These are phyloP conservation scores for sunflower (Helianthus annuus) DNA, from an alignment of 129 eudicot species.

Conservation along the genomic window DNA sequence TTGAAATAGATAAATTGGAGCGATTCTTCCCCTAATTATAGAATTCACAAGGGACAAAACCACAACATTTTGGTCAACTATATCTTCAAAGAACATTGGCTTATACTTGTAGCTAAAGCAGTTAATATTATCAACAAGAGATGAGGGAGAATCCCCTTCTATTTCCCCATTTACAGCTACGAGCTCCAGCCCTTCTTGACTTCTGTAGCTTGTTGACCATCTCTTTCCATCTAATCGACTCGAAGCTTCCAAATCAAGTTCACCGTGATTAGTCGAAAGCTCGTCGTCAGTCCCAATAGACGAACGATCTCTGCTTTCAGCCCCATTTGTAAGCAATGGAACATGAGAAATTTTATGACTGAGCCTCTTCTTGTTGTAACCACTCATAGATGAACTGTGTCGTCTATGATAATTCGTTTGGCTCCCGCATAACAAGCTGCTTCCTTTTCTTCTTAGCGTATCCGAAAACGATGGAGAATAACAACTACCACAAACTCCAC, in stretches of 20 bases:
- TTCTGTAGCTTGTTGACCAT: conserved; percentile 89
- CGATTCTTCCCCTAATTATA: conserved; percentile 59
- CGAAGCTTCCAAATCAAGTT: conserved; percentile 88
- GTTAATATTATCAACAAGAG: conserved; percentile 59
- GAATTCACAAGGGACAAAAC: conserved; percentile 76
- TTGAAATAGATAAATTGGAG: conserved; percentile 83
- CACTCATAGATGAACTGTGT: conserved; percentile 39
- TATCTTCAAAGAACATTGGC: conserved; percentile 86
- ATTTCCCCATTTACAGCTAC: conserved; percentile 60
- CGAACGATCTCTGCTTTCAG: conserved; percentile 60
- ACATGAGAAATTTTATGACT: conserved; percentile 56
- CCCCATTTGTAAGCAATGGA: conserved; percentile 70
- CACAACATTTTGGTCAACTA: conserved; percentile 79
- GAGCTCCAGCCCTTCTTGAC: conserved; percentile 72
- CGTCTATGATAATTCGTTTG: conserved; percentile 58
- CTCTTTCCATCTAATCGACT: conserved; percentile 96
- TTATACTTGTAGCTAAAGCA: conserved; percentile 78
- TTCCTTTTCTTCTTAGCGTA: conserved; percentile 81
- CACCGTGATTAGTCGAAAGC: conserved; percentile 76
- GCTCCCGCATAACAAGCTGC: conserved; percentile 70
- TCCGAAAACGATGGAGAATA: conserved; percentile 90
- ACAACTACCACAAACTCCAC: conserved; percentile 63
- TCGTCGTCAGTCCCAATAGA: conserved; percentile 84
- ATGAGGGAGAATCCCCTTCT: conserved; percentile 55
- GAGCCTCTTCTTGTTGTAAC: conserved; percentile 54